Conservation (phyloP, 2,329 filamentous ascomycete species). For the Alternaria sp. region DNA sequence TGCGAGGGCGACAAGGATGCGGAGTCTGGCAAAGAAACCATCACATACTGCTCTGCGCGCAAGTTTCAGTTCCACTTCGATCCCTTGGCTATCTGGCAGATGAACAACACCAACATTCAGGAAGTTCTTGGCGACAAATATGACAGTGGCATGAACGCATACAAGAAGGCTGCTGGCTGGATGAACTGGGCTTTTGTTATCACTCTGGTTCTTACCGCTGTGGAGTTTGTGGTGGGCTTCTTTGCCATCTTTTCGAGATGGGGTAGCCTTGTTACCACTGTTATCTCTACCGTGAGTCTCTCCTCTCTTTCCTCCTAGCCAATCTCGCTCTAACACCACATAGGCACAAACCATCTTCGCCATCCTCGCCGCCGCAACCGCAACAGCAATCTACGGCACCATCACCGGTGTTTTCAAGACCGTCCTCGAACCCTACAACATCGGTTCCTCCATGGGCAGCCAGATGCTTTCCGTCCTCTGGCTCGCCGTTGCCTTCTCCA, state of each 20-base stretch:
- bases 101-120: conserved; percentile 63
- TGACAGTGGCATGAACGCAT: conserved; percentile 72
- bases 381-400: conserved; percentile 76
- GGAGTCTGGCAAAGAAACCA: conserved; percentile 55
- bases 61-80: conserved; percentile 80
- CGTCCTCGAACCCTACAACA: conserved; percentile 74
- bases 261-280: conserved; percentile 82
- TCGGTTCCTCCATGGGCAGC: conserved; percentile 71
- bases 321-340: conserved; percentile 26
- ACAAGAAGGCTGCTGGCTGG: conserved; percentile 78
- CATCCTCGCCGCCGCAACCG: conserved; percentile 72
- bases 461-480: conserved; percentile 77
- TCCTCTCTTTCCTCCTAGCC: conserved; percentile 24
- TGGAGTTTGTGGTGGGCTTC: conserved; percentile 79
- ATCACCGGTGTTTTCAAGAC: conserved; percentile 74
- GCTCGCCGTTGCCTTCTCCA: conserved; percentile 79
- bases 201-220: conserved; percentile 72
- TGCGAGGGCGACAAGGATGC: conserved; percentile 71
- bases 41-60: conserved; percentile 72
- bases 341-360: conserved; percentile 64
- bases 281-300: conserved; percentile 72
- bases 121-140: conserved; percentile 71
- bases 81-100: conserved; percentile 70
- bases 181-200: conserved; percentile 83
- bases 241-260: conserved; percentile 83